Conservation (phyloP, 352 stramenopile species). For the Pythium monospermum region DNA sequence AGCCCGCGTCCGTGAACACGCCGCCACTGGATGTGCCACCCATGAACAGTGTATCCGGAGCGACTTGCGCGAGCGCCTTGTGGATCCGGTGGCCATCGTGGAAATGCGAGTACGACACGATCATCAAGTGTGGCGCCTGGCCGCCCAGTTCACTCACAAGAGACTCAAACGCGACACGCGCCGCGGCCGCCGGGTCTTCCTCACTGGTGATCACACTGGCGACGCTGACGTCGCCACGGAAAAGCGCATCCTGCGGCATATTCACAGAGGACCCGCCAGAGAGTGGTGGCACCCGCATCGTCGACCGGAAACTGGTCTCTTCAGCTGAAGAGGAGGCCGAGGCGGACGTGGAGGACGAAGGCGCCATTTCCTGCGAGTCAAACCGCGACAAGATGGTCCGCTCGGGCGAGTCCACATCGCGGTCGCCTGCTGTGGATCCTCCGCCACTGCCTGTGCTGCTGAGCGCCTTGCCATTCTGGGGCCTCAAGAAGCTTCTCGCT, state of each 20-base stretch:
- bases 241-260: too few relatives aligned
- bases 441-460: too few relatives aligned
- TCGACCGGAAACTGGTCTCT: conserved; percentile 15
- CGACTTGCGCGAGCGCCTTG: conserved; percentile 48
- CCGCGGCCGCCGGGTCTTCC: conserved; percentile 47
- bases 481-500: conserved; percentile 51
- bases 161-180: conserved; percentile 48
- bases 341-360: background rate
- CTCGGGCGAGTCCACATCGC: background rate
- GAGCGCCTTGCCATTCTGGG: conserved; percentile 5
- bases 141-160: conserved; percentile 55
- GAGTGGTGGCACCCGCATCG: conserved; percentile 17
- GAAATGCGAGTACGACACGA: conserved; percentile 69
- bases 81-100: conserved; percentile 54
- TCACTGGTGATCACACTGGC: conserved; percentile 62
- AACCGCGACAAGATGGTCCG: background rate
- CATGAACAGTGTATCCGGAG: conserved; percentile 79
- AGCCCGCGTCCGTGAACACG: conserved; percentile 45
- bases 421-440: too few relatives aligned
- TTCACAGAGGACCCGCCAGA: conserved; percentile 10
- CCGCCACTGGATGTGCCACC: conserved; percentile 66
- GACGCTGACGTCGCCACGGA: conserved; percentile 56
- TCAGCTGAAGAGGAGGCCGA: background rate
- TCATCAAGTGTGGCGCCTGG: conserved; percentile 69
- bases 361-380: background rate